Evolutionary conservation across 768 basidiomycete species (phyloP).

Genomic region (Pleurotus sapidus): DNA sequence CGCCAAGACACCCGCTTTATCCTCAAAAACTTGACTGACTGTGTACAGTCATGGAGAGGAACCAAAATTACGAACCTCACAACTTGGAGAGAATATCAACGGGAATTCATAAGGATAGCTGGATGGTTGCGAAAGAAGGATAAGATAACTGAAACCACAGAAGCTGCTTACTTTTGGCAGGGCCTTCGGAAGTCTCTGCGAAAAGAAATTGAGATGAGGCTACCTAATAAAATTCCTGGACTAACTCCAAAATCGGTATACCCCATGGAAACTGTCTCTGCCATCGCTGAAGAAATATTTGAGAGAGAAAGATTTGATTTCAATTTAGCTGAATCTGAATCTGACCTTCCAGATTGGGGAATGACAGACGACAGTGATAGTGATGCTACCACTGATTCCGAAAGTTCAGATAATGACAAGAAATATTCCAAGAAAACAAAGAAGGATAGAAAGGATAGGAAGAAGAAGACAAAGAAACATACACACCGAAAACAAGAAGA

Average conservation of each 20-base stretch:
- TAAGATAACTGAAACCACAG: constrained; percentile 7
- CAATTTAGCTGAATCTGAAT: constrained; percentile 9
- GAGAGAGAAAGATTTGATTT: constrained; percentile 7
- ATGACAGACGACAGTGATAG: neutral
- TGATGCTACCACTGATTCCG: neutral
- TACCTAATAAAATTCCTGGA: neutral
- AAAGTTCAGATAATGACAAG: neutral
- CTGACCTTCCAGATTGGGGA: constrained; percentile 7
- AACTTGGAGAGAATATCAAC: constrained; percentile 7
- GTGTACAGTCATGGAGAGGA: neutral
- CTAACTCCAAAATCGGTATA: neutral
- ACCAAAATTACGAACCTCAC: constrained; percentile 2
- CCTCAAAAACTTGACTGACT: neutral
- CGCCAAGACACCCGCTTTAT: neutral
- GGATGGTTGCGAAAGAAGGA: constrained; percentile 10
- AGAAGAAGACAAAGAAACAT: neutral
- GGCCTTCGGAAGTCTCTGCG: constrained; percentile 1
- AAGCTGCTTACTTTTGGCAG: constrained; percentile 12
- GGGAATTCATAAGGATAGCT: constrained; percentile 8
- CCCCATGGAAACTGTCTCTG: neutral
- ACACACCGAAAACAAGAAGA: neutral
- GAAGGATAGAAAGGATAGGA: neutral
- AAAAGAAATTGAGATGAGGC: neutral
- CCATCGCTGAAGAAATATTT: constrained; percentile 1
- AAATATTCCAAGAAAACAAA: neutral